Evolutionary conservation across 371 early-diverging fungal species (phyloP), one percentile per base, ranked within the genome.

Genomic region (Mucor sp.): DNA sequence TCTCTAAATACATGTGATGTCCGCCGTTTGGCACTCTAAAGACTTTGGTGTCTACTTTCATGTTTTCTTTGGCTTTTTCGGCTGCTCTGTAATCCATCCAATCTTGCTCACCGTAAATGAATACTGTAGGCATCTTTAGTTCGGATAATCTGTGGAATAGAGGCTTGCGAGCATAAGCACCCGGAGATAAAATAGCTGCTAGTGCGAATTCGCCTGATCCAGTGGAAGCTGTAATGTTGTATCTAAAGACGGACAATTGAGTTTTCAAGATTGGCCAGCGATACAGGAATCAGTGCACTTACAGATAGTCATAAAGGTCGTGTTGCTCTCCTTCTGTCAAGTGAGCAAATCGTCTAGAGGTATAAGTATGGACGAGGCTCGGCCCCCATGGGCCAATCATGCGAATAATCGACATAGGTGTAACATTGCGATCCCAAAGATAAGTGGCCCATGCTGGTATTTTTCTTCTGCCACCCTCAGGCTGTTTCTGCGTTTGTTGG

Each of bases 31-130:
- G 58, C 25, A 91, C 74, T 14, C 83, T 67, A 19, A 86, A 68
- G 5, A 85, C 58, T 30, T 84, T 84, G 7, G 77, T 82, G 2
- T 83, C 82, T 0, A 88, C 89, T 6, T 70, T 76, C 87, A 93
- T 91, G 8, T 69, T 58, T 15, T 74, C 65, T 32, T 72, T 72
- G 72, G 87, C 91, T 53, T 85, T 74, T 58, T 88, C 84, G 32
- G 93, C 96, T 19, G 89, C 87, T n/a, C 80, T 77, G 63, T 86
- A 86, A 69, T 96, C 95, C 95, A 97, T 96, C 96, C 96, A 97
- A 84, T 97, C 97, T 4, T 75, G 28, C 37, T 78, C 77, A 25
- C 94, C 94, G 70, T 93, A 96, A 57, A 95, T 77, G 72, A 96
- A 95, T 19, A 87, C 83, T 0, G 90, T 91, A 0, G 96, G 95